Evolutionary conservation across 768 basidiomycete genomes (phyloP).

Genomic region (Mycena belliarum): DNA sequence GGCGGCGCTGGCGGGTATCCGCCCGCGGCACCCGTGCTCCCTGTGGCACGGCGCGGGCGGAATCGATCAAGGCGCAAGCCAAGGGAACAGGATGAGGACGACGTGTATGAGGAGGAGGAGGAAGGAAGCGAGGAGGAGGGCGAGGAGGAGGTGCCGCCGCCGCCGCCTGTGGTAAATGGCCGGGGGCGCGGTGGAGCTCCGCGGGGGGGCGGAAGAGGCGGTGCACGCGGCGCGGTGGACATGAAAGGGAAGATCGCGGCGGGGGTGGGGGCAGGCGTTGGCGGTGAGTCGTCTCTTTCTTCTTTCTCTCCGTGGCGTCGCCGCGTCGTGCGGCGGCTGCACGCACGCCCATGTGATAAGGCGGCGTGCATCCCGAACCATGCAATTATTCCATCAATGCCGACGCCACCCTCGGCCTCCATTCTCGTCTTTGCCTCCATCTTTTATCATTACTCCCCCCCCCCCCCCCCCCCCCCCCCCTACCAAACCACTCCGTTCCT

Average conservation of each 20-base stretch:
- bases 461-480: no score
- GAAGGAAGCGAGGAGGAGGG: conserved; percentile 62
- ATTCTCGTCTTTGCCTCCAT: no score
- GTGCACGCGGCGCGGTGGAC: conserved; percentile 8
- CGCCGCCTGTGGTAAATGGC: neutral
- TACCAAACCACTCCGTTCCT: no score
- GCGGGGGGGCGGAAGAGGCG: neutral
- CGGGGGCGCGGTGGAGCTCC: conserved; percentile 29
- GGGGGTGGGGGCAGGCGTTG: conserved; percentile 12
- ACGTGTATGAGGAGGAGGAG: conserved; percentile 46
- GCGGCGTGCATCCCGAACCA: no score
- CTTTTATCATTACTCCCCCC: no score
- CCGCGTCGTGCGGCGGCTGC: no score
- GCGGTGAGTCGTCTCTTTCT: conserved; percentile 15
- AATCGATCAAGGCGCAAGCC: no score
- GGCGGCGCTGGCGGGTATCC: conserved; percentile 24
- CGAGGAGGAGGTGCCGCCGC: conserved; percentile 38
- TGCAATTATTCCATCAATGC: no score
- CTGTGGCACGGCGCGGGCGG: no score
- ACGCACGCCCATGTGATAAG: no score
- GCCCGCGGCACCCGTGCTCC: neutral
- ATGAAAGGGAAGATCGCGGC: conserved; percentile 24
- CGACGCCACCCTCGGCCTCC: neutral
- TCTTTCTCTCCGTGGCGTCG: no score
- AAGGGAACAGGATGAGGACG: conserved; percentile 58